Evolutionary conservation across 176 grass and related monocot genomes (phyloP).

Genomic region (Zizania latifolia): DNA sequence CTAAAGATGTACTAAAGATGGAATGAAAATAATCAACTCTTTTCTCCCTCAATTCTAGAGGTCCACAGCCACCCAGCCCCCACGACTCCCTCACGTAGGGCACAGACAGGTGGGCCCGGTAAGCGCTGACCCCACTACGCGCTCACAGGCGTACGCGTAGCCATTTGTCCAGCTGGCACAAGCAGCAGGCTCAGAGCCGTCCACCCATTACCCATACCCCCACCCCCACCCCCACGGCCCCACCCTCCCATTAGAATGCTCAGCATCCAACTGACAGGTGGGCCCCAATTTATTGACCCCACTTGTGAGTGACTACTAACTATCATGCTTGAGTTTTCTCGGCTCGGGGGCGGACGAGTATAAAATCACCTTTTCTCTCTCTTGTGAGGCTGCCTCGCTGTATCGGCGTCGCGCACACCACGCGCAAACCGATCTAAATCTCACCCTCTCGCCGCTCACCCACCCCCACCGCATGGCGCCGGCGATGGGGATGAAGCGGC

Average conservation of each 20-base stretch:
- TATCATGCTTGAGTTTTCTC: too few species aligned
- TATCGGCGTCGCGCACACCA: slow-evolving; percentile 27
- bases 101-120: neutral
- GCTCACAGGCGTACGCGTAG: neutral
- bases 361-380: neutral
- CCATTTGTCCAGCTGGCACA: slow-evolving; percentile 11
- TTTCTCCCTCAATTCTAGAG: neutral
- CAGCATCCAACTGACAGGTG: neutral
- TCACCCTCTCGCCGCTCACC: too few species aligned
- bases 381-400: slow-evolving; percentile 23
- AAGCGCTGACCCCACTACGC: neutral
- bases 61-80: neutral
- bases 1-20: neutral
- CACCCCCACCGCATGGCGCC: too few species aligned
- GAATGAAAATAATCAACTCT: neutral
- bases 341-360: neutral
- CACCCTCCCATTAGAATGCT: neutral
- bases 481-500: too few species aligned
- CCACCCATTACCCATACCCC: too few species aligned
- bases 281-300: fast-evolving
- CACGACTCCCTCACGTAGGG: neutral
- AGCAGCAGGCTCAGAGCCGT: too few species aligned
- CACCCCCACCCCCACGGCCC: neutral
- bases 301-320: fast-evolving
- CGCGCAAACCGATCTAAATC: slow-evolving; percentile 21